These are phyloP conservation scores for Solanum sitiens DNA, from an alignment of 257 asterid genomes.

Conservation along the genomic window DNA sequence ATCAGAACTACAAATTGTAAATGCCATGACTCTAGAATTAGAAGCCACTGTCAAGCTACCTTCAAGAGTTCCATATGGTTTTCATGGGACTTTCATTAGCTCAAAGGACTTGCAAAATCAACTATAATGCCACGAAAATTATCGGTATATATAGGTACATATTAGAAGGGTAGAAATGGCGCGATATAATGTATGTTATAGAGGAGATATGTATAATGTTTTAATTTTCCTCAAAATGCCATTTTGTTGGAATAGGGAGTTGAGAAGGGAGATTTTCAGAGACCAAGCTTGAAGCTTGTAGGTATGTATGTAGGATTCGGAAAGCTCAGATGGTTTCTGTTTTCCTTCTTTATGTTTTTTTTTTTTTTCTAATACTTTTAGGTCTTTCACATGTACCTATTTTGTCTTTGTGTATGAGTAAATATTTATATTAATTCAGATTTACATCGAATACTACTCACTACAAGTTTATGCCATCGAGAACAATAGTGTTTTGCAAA, in stretches of 20 bases:
- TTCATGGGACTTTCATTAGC: constrained; percentile 68
- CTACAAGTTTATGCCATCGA: background rate
- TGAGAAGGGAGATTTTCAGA: background rate
- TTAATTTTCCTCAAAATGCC: background rate
- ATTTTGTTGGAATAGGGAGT: background rate
- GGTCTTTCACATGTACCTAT: background rate
- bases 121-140: background rate
- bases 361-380: background rate
- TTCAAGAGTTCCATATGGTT: constrained; percentile 77
- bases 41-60: constrained; percentile 53
- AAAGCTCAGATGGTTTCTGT: background rate
- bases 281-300: background rate
- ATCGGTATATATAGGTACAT: background rate
- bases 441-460: background rate
- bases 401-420: background rate
- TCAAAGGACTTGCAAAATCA: constrained; percentile 36
- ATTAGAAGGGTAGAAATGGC: background rate
- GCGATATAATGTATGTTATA: background rate
- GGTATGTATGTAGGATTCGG: background rate
- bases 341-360: background rate
- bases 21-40: constrained; percentile 31
- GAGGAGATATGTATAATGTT: background rate
- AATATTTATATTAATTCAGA: background rate
- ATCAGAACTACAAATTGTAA: constrained; percentile 59
- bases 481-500: background rate